A percentile compares a stretch with the other conserved stretches of the same genome.
Conservation (phyloP, 768 basidiomycete genomes). For the Suillus weaverae region DNA sequence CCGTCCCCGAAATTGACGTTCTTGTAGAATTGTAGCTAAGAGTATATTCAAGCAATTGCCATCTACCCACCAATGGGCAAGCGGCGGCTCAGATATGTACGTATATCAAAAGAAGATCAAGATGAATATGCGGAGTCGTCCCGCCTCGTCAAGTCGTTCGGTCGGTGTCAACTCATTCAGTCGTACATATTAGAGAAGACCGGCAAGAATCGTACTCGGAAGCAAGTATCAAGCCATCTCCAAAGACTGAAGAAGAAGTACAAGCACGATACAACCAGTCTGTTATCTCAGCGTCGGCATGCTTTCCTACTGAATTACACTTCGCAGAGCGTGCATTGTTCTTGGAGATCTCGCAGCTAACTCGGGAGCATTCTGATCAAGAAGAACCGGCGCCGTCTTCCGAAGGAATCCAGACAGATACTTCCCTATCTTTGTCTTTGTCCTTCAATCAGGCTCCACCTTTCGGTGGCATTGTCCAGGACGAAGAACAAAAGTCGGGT, state of each 20-base stretch:
- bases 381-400: conserved; percentile 4
- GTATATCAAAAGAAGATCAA: conserved; percentile 19
- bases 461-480: conserved; percentile 6
- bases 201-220: conserved; percentile 38
- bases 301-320: conserved; percentile 1
- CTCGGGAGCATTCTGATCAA: conserved; percentile 11
- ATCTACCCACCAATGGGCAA: conserved; percentile 38
- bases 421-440: conserved; percentile 6
- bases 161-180: conserved; percentile 41
- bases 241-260: conserved; percentile 38
- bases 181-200: conserved; percentile 39
- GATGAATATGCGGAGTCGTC: conserved; percentile 13
- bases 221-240: conserved; percentile 42
- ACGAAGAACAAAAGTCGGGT: neutral
- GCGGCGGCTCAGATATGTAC: conserved; percentile 35
- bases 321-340: conserved; percentile 26
- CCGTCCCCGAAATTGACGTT: neutral
- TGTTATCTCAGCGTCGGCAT: conserved; percentile 13
- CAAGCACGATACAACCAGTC: conserved; percentile 33
- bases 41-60: conserved; percentile 23
- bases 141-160: conserved; percentile 30
- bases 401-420: conserved; percentile 11
- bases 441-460: conserved; percentile 7
- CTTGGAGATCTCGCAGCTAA: conserved; percentile 20
- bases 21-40: conserved; percentile 8